Conservation (phyloP, 192 early-diverging fungal genomes). For the Coemansia pectinata region DNA sequence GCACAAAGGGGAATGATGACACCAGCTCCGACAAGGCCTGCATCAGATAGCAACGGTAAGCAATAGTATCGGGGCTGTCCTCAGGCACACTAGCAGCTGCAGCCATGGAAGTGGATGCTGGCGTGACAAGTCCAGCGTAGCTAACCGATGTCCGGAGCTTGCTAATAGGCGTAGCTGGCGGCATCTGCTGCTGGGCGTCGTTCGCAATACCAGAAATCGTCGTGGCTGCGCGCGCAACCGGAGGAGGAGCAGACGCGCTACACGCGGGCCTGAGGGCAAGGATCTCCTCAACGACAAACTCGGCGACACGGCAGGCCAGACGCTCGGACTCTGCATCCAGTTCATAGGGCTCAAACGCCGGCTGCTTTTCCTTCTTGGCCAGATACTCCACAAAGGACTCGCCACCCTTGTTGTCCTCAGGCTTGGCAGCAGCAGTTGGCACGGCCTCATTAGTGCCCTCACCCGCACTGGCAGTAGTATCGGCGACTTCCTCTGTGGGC, state of each 20-base stretch:
- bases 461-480: neutral
- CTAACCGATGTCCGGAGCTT: slow-evolving; percentile 22
- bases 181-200: slow-evolving; percentile 4
- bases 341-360: slow-evolving; percentile 38
- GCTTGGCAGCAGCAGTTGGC: neutral
- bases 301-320: slow-evolving; percentile 44
- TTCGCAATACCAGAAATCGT: neutral
- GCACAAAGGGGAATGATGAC: slow-evolving; percentile 72
- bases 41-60: slow-evolving; percentile 76
- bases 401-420: slow-evolving; percentile 9
- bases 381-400: slow-evolving; percentile 32
- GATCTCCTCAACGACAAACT: slow-evolving; percentile 50
- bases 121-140: slow-evolving; percentile 8
- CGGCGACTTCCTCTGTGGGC: slow-evolving; percentile 12
- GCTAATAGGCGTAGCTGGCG: slow-evolving; percentile 14
- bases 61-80: slow-evolving; percentile 45
- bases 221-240: neutral
- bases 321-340: slow-evolving; percentile 44
- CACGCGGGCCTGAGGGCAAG: slow-evolving; percentile 32
- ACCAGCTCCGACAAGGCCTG: slow-evolving; percentile 86
- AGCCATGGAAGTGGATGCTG: slow-evolving; percentile 3
- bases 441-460: slow-evolving; percentile 3
- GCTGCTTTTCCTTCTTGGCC: slow-evolving; percentile 28
- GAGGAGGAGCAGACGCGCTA: neutral
- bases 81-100: slow-evolving; percentile 12